phyloP scores from a whole-genome alignment of 495 filamentous ascomycete genomes.

The Neurospora sp. region DNA sequence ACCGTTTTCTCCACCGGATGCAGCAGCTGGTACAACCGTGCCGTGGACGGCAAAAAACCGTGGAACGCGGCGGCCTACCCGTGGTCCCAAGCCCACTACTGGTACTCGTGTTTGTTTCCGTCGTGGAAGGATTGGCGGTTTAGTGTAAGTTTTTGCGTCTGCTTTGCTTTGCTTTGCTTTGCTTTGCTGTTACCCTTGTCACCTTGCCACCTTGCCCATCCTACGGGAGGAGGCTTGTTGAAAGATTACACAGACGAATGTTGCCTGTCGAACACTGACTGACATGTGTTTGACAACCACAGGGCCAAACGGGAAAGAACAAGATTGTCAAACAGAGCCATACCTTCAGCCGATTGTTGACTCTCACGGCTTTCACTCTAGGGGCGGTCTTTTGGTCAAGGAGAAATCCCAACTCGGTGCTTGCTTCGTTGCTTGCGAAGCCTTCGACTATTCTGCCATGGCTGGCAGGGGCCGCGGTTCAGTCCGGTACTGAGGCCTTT shows the following conservation, averaged over 20 bases:
- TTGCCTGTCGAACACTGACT: not conserved
- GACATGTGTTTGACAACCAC: not conserved
- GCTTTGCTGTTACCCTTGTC: not conserved
- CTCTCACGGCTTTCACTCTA: not conserved
- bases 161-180: not conserved
- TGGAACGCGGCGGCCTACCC: slow-evolving; percentile 14
- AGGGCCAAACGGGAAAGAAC: not conserved
- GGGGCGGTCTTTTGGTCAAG: not conserved
- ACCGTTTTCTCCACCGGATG: slow-evolving; percentile 25
- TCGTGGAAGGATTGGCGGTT: slow-evolving; percentile 1
- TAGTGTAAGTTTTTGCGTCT: not conserved
- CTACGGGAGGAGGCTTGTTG: not conserved
- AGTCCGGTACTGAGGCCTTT: not conserved
- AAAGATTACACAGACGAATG: not conserved
- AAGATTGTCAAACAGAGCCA: not conserved
- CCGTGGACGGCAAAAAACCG: not conserved
- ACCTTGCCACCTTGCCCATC: too few relatives aligned
- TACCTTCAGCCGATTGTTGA: not conserved
- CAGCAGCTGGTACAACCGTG: slow-evolving; percentile 32
- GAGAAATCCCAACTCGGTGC: not conserved
- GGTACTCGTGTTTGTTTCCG: slow-evolving; percentile 5
- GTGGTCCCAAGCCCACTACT: slow-evolving; percentile 6
- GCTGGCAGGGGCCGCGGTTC: not conserved
- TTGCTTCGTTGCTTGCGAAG: not conserved
- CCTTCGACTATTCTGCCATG: not conserved